Evolutionary conservation across 306 rosid genomes (phyloP).

Genomic region (Cucurbita pepo): DNA sequence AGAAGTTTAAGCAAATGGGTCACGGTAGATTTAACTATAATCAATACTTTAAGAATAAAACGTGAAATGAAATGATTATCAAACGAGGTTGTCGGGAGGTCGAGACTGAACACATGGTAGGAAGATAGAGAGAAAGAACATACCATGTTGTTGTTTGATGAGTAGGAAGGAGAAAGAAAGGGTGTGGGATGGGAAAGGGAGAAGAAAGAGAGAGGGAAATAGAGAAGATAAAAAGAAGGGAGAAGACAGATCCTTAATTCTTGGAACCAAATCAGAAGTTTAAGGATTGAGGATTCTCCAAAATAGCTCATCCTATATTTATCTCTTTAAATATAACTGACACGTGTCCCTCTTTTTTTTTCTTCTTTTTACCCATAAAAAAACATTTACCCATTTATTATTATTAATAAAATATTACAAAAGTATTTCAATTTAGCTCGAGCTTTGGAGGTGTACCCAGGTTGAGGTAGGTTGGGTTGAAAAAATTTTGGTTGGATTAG

Average conservation of each 20-base stretch:
- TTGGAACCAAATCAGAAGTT: neutral
- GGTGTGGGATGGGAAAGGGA: neutral
- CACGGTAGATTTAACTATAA: too few species aligned
- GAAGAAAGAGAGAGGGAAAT: neutral
- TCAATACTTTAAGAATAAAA: too few species aligned
- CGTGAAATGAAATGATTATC: too few species aligned
- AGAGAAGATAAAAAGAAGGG: neutral
- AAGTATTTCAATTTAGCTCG: too few species aligned
- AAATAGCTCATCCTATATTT: neutral
- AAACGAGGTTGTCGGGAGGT: too few species aligned
- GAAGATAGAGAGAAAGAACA: neutral
- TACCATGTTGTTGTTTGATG: neutral
- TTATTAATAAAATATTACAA: too few species aligned
- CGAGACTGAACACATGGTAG: neutral
- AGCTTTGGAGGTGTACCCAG: too few species aligned
- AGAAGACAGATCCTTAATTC: conserved; percentile 6
- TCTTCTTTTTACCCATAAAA: too few species aligned
- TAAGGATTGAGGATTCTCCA: neutral
- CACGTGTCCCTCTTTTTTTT: neutral
- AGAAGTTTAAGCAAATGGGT: too few species aligned
- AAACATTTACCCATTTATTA: too few species aligned
- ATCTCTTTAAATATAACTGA: neutral
- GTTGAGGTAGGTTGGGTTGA: too few species aligned
- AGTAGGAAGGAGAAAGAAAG: neutral
- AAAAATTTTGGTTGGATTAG: too few species aligned